A percentile compares a stretch with the other conserved stretches of the same genome.
phyloP scores from a whole-genome alignment of 176 grass and related monocot genomes.

The Microstegium vimineum region DNA sequence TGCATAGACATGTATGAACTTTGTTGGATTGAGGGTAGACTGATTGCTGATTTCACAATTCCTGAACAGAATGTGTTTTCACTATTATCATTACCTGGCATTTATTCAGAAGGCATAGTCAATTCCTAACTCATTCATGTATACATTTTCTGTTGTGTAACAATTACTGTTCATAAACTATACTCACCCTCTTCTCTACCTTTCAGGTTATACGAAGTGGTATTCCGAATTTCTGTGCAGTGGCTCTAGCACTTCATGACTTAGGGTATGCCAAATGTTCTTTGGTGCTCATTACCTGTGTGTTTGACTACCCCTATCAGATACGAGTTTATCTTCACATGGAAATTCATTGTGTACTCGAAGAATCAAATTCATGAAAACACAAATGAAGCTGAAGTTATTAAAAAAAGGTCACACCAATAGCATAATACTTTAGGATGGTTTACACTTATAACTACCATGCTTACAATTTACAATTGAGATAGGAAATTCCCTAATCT shows the following conservation, averaged over 20 bases:
- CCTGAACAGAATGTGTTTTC: neutral
- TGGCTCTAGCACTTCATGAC: conserved; percentile 87
- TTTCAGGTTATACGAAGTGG: conserved; percentile 97
- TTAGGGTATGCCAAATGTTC: conserved; percentile 68
- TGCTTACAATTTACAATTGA: neutral
- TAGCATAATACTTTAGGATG: conserved; percentile 1
- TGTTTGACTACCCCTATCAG: neutral
- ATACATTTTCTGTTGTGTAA: conserved; percentile 1
- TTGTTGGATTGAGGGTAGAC: conserved; percentile 9
- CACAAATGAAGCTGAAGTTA: conserved; percentile 12
- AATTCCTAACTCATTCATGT: conserved; percentile 7
- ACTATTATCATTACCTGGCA: neutral
- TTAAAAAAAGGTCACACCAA: neutral
- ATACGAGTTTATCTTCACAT: neutral
- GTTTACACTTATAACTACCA: neutral
- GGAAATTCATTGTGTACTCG: neutral
- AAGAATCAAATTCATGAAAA: neutral
- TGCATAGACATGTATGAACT: neutral
- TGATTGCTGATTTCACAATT: neutral
- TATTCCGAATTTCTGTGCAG: conserved; percentile 96
- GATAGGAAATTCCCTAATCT: neutral
- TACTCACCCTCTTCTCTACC: neutral
- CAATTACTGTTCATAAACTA: neutral
- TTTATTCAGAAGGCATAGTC: neutral
- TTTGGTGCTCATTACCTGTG: conserved; percentile 9